Percentiles rank a stretch among this genome's conserved stretches.
phyloP scores from a whole-genome alignment of 2,329 filamentous ascomycete genomes.

The Alternaria brassicicola region DNA sequence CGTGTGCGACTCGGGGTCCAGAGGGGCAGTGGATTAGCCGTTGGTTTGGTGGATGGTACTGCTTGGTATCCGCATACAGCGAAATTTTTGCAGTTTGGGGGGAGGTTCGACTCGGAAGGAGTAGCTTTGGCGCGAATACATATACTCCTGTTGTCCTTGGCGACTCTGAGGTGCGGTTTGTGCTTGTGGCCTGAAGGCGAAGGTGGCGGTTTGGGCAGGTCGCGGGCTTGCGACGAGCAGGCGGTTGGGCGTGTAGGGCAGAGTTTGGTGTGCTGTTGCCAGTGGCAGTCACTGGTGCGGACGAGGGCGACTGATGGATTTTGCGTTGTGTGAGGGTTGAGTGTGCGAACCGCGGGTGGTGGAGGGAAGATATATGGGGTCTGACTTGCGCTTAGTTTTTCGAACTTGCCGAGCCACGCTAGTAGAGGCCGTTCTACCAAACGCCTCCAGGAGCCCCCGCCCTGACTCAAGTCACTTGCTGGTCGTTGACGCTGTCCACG shows the following conservation, averaged over 20 bases:
- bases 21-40: conserved; percentile 71
- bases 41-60: conserved; percentile 87
- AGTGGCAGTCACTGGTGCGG: conserved; percentile 29
- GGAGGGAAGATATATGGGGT: conserved; percentile 25
- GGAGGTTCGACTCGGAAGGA: conserved; percentile 93
- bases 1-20: conserved; percentile 49
- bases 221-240: conserved; percentile 35
- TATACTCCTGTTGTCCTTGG: conserved; percentile 70
- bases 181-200: conserved; percentile 37
- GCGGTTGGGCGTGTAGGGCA: not conserved
- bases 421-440: conserved; percentile 7
- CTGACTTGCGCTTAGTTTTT: conserved; percentile 18
- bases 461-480: not conserved
- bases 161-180: conserved; percentile 38
- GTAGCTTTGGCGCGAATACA: conserved; percentile 98
- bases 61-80: conserved; percentile 93
- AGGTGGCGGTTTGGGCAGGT: conserved; percentile 45
- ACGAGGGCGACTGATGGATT: conserved; percentile 26
- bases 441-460: conserved; percentile 9
- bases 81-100: conserved; percentile 96
- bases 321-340: conserved; percentile 27
- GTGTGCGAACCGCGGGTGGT: conserved; percentile 23
- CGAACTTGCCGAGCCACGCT: conserved; percentile 24
- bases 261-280: conserved; percentile 14
- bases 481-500: not conserved